Evolutionary conservation across 202 grass and related monocot species (phyloP), one percentile per base, ranked within the genome.

Genomic region (Schoenoplectus triqueter): DNA sequence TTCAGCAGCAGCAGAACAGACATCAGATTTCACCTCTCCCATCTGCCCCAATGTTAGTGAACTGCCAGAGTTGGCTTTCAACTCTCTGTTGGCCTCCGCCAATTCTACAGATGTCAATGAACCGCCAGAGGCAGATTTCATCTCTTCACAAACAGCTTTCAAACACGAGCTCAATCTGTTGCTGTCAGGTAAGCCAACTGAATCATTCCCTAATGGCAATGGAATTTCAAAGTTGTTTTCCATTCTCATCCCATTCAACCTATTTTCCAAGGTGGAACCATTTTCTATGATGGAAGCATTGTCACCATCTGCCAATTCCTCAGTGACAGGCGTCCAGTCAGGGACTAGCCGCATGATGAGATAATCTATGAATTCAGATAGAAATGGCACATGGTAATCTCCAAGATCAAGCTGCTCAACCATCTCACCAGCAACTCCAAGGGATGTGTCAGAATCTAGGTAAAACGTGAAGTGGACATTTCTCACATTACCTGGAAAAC

Each of bases 391-490:
- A 69, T 99, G 91, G 54, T 88, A 92, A 64, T 99, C 90, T 55
- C 89, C 88, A 64, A 96, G 83, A 65, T 95, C 88, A 69, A 94
- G 89, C 48, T 94, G 87, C 44, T 94, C 93, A 50, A 99, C 92
- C 93, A 99, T 99, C 93, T 99, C 93, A 68, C 83, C 68, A 14
- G 90, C 92, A 19, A 99, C 90, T 75, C 88, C 90, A 54, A 88
- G 75, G 73, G 91, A 87, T 5, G 90, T 96, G 85, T 96, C 91
- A 44, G 93, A 99, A 84, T 95, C 89, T 49, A 99, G 75, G 86
- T 88, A 94, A 85, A 99, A 96, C 67, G 88, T 73, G 18, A 99
- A 99, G 90, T 99, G 96, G 6, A 99, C 95, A 75, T 96, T 92
- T 74, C 84, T 99, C 69, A 68, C 86, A 82, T 42, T 78, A 78